Conservation (phyloP, 176 grass and related monocot species). For the Ampelocalamus luodianensis region DNA sequence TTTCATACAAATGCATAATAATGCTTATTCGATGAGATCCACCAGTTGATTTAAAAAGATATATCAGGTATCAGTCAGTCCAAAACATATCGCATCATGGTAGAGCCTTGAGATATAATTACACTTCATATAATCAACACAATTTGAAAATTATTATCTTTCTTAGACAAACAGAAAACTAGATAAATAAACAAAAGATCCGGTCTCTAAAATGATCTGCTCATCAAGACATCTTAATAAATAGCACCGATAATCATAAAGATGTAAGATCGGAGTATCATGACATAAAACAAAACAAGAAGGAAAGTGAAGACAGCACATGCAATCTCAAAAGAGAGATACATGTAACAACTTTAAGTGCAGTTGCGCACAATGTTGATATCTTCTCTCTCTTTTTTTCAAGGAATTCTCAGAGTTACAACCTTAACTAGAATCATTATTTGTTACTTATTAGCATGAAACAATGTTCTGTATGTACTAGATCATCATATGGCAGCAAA, state of each 20-base stretch:
- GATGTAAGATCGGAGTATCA: background rate
- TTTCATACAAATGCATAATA: background rate
- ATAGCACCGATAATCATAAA: background rate
- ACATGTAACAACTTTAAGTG: background rate
- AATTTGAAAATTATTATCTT: background rate
- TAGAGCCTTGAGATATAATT: background rate
- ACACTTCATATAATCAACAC: background rate
- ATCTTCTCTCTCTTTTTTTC: background rate
- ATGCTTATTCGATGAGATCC: constrained; percentile 10
- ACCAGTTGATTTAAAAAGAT: background rate
- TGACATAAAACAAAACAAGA: background rate
- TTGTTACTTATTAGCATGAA: background rate
- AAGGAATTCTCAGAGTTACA: background rate
- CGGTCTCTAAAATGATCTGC: background rate
- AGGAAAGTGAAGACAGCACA: background rate
- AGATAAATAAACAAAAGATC: background rate
- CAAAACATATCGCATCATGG: constrained; percentile 1
- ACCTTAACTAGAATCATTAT: background rate
- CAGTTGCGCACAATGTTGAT: background rate
- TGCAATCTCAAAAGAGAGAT: background rate
- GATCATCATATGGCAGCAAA: background rate
- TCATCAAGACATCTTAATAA: background rate
- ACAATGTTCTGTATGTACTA: background rate
- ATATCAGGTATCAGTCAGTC: background rate
- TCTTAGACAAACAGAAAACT: background rate